These are phyloP conservation scores for Atkinsonella hypoxylon DNA, from an alignment of 2,329 filamentous ascomycete genomes.

Conservation along the genomic window DNA sequence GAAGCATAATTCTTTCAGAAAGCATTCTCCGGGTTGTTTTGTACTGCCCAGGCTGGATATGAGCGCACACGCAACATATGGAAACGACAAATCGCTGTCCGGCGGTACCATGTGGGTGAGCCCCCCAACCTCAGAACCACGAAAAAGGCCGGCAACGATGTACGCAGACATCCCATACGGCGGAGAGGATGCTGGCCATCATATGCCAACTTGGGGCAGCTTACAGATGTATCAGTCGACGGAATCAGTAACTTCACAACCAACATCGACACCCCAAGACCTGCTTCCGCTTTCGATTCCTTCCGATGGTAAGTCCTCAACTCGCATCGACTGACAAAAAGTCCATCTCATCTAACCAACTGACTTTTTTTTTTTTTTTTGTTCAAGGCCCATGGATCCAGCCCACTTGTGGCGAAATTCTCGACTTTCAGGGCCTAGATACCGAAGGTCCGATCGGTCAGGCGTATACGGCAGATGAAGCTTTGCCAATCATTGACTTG, in stretches of 20 bases:
- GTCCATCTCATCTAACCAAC: not conserved
- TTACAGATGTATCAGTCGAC: conserved; percentile 1
- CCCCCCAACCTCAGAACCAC: conserved; percentile 8
- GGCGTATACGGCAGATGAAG: conserved; percentile 50
- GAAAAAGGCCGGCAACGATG: conserved; percentile 7
- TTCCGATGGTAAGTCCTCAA: conserved; percentile 3
- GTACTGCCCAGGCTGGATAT: not conserved
- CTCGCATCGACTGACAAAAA: not conserved
- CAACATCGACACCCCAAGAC: conserved; percentile 8
- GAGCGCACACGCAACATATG: conserved; percentile 6
- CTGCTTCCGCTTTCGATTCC: conserved; percentile 5
- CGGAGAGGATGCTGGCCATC: conserved; percentile 4
- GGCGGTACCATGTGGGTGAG: conserved; percentile 8
- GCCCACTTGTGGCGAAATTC: conserved; percentile 44
- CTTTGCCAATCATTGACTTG: conserved; percentile 49
- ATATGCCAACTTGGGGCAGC: conserved; percentile 8
- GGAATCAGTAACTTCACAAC: conserved; percentile 3
- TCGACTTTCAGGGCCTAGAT: conserved; percentile 44
- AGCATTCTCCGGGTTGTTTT: not conserved
- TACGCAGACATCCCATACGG: conserved; percentile 9
- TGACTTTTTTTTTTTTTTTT: not conserved
- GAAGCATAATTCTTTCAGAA: not conserved
- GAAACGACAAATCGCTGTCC: conserved; percentile 7
- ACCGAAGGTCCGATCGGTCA: conserved; percentile 49
- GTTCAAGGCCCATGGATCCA: conserved; percentile 30